These are phyloP conservation scores for Lunasporangiospora selenospora DNA, from an alignment of 192 early-diverging fungal genomes.

Conservation along the genomic window DNA sequence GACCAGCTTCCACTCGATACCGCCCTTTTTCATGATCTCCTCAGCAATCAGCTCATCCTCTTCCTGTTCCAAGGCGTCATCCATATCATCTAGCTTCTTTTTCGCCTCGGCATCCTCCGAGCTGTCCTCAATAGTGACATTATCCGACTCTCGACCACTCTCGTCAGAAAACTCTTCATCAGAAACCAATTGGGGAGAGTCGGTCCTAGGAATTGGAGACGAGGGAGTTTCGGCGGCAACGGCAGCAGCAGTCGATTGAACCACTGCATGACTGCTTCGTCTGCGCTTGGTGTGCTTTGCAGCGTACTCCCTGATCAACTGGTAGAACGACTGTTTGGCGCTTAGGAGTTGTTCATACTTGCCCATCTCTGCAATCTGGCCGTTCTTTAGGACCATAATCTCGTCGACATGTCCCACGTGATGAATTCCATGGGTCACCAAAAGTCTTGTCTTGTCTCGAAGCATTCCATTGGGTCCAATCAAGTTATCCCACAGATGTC, in stretches of 20 bases:
- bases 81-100: neutral
- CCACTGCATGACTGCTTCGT: constrained; percentile 5
- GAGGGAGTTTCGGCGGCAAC: neutral
- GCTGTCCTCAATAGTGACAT: constrained; percentile 26
- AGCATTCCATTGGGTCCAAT: constrained; percentile 85
- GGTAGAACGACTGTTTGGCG: constrained; percentile 58
- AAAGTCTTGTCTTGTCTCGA: constrained; percentile 73
- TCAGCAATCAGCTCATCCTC: constrained; percentile 34
- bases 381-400: constrained; percentile 74
- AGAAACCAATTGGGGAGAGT: neutral
- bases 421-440: constrained; percentile 83
- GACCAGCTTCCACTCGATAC: constrained; percentile 22
- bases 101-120: neutral
- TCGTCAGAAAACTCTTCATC: neutral
- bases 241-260: neutral
- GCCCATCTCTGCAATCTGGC: constrained; percentile 70
- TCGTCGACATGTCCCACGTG: constrained; percentile 69
- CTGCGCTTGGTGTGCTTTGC: constrained; percentile 40
- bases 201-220: too few relatives aligned
- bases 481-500: constrained; percentile 80
- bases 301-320: constrained; percentile 75
- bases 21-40: constrained; percentile 38
- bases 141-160: constrained; percentile 12
- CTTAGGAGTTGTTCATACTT: constrained; percentile 67
- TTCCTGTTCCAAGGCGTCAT: constrained; percentile 14